Evolutionary conservation across 169 alveolate species (phyloP).

Genomic region (Cryptosporidium andersoni): DNA sequence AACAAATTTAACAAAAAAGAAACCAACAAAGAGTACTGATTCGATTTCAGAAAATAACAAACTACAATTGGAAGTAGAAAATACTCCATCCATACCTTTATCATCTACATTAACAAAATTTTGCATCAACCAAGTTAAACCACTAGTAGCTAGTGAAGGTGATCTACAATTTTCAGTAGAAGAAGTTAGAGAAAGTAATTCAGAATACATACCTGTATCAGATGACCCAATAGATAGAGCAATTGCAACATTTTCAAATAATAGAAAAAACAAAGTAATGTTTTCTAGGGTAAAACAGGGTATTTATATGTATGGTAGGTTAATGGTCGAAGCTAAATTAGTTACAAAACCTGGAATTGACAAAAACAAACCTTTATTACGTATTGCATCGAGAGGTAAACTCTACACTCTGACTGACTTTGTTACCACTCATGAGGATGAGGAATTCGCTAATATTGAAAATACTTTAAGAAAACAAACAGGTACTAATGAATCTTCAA

Average conservation of each 20-base stretch:
- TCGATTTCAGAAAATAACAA: neutral
- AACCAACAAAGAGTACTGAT: neutral
- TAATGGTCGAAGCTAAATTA: conserved; percentile 70
- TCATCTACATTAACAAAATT: neutral
- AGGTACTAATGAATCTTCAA: conserved; percentile 14
- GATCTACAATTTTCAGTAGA: conserved; percentile 60
- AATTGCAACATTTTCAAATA: conserved; percentile 66
- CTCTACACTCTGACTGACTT: conserved; percentile 58
- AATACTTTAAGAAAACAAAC: conserved; percentile 46
- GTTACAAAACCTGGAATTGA: conserved; percentile 69
- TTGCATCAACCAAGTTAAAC: conserved; percentile 17
- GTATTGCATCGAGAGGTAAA: conserved; percentile 62
- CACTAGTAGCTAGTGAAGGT: conserved; percentile 48
- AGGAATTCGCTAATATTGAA: conserved; percentile 51
- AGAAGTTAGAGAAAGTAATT: conserved; percentile 44
- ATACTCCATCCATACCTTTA: neutral
- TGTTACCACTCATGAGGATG: conserved; percentile 62
- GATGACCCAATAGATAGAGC: conserved; percentile 72
- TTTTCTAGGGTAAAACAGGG: conserved; percentile 66
- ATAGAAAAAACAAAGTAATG: conserved; percentile 40
- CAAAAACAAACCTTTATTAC: conserved; percentile 53
- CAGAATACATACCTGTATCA: conserved; percentile 53
- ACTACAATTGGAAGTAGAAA: neutral
- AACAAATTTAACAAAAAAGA: conserved; percentile 2
- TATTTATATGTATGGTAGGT: conserved; percentile 62